phyloP scores from a whole-genome alignment of 2,329 filamentous ascomycete species.

The Penicillium sp. region DNA sequence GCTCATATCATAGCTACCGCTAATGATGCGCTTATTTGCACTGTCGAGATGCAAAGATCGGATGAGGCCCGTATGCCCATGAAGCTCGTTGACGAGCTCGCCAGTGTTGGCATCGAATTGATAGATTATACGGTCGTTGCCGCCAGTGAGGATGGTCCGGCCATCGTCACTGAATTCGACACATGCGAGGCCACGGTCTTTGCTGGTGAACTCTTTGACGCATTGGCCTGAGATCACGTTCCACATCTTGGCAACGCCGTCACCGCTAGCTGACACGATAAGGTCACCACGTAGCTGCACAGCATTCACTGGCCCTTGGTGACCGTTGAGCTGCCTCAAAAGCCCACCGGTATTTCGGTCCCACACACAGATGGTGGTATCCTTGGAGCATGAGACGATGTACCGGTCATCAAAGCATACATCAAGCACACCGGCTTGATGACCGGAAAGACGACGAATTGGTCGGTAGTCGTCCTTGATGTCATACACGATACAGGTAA shows the following conservation, averaged over 20 bases:
- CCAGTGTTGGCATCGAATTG: slow-evolving; percentile 94
- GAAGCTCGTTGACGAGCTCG: slow-evolving; percentile 74
- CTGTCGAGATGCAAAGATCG: slow-evolving; percentile 89
- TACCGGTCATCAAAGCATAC: slow-evolving; percentile 88
- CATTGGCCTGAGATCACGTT: slow-evolving; percentile 85
- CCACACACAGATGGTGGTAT: slow-evolving; percentile 92
- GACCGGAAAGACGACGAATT: slow-evolving; percentile 72
- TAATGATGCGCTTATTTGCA: slow-evolving; percentile 80
- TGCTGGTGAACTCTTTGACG: slow-evolving; percentile 84
- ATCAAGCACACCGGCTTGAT: slow-evolving; percentile 87
- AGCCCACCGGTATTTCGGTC: slow-evolving; percentile 75
- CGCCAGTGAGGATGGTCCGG: slow-evolving; percentile 87
- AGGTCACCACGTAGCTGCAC: slow-evolving; percentile 92
- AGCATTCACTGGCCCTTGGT: slow-evolving; percentile 90
- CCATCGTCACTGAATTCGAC: slow-evolving; percentile 95
- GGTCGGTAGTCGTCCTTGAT: slow-evolving; percentile 76
- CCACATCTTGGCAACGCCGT: slow-evolving; percentile 93
- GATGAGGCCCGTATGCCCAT: slow-evolving; percentile 81
- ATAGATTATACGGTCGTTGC: slow-evolving; percentile 93
- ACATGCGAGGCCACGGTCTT: slow-evolving; percentile 91
- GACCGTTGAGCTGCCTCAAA: slow-evolving; percentile 76
- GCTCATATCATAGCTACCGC: slow-evolving; percentile 90
- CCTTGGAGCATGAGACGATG: slow-evolving; percentile 97
- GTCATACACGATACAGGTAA: slow-evolving; percentile 87
- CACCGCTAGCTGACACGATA: slow-evolving; percentile 89